phyloP scores from a whole-genome alignment of 2,329 filamentous ascomycete genomes.

The Chaetomium globosum region DNA sequence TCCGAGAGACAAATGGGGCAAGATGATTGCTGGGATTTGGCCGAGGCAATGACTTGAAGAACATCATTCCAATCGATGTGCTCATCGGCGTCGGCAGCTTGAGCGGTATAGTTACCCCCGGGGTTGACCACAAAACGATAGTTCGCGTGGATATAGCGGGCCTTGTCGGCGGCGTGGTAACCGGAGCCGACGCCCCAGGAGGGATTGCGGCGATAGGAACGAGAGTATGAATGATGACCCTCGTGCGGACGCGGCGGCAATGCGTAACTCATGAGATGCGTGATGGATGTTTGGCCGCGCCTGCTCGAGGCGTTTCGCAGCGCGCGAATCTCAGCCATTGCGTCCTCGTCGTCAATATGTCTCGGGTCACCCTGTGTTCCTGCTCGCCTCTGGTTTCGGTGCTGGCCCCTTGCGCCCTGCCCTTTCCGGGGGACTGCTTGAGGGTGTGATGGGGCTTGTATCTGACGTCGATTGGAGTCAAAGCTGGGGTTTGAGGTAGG shows the following conservation, averaged over 20 bases:
- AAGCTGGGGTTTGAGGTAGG: conserved; percentile 51
- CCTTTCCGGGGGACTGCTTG: conserved; percentile 67
- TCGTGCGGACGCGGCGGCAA: conserved; percentile 73
- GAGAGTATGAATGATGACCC: conserved; percentile 54
- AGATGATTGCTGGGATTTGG: conserved; percentile 81
- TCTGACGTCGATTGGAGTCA: conserved; percentile 54
- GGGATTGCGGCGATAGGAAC: conserved; percentile 68
- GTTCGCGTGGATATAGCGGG: conserved; percentile 88
- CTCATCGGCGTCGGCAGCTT: conserved; percentile 83
- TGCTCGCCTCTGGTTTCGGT: conserved; percentile 78
- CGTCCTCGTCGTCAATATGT: conserved; percentile 72
- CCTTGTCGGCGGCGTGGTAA: conserved; percentile 88
- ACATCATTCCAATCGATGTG: conserved; percentile 90
- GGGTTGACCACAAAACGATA: conserved; percentile 96
- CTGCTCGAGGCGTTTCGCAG: conserved; percentile 65
- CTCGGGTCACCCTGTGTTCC: conserved; percentile 44
- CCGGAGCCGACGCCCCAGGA: conserved; percentile 86
- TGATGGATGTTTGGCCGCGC: conserved; percentile 94
- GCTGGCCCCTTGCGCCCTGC: conserved; percentile 77
- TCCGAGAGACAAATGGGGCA: conserved; percentile 95
- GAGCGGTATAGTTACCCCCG: conserved; percentile 73
- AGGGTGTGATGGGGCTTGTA: conserved; percentile 42
- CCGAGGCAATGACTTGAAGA: conserved; percentile 86
- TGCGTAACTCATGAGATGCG: conserved; percentile 91
- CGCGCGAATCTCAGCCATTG: conserved; percentile 74